Conservation (phyloP, 139 green algal genomes). For the Chlamydomonas schloesseri region DNA sequence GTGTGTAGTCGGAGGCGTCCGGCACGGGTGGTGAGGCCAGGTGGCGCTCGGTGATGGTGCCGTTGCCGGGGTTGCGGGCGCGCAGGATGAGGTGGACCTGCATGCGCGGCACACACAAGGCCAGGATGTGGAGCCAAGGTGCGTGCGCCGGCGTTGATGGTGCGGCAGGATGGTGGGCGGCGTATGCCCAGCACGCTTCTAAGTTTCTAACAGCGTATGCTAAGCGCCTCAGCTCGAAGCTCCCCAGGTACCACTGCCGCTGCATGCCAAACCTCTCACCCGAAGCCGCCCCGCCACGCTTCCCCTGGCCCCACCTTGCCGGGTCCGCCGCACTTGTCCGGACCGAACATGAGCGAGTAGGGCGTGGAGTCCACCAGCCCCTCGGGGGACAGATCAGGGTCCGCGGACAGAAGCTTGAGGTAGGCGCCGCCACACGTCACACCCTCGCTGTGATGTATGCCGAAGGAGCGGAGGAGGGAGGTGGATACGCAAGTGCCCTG, state of each 20-base stretch:
- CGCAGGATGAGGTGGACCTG: slow-evolving; percentile 95
- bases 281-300: too few species aligned
- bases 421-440: slow-evolving; percentile 89
- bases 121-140: too few species aligned
- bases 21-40: slow-evolving; percentile 79
- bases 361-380: slow-evolving; percentile 33
- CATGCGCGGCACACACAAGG: too few species aligned
- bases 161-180: too few species aligned
- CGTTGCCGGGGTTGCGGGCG: slow-evolving; percentile 78
- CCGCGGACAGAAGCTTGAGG: slow-evolving; percentile 88
- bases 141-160: too few species aligned
- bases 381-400: neutral
- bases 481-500: too few species aligned
- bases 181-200: too few species aligned
- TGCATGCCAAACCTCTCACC: too few species aligned
- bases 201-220: too few species aligned
- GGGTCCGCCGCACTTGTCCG: slow-evolving; percentile 86
- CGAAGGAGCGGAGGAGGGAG: too few species aligned
- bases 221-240: too few species aligned
- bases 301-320: slow-evolving; percentile 21
- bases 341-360: slow-evolving; percentile 97
- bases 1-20: slow-evolving; percentile 65
- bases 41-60: slow-evolving; percentile 91
- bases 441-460: slow-evolving; percentile 44
- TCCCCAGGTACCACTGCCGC: too few species aligned